phyloP scores from a whole-genome alignment of 1,139 yeast genomes.

The Magnusiomyces tetraspermus region DNA sequence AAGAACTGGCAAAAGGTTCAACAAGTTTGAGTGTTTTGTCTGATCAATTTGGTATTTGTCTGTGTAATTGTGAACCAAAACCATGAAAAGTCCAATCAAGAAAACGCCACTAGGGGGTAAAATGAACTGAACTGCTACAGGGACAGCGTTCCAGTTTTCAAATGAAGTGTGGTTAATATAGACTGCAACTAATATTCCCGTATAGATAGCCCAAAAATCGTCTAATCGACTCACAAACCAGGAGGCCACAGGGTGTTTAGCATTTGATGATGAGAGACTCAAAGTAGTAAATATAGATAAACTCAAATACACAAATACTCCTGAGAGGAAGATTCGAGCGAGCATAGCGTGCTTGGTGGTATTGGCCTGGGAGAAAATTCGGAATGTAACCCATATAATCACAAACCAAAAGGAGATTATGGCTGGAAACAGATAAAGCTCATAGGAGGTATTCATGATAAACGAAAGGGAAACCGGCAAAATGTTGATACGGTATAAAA shows the following conservation, averaged over 20 bases:
- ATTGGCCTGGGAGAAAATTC: slow-evolving; percentile 16
- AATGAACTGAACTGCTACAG: background rate
- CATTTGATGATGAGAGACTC: slow-evolving; percentile 17
- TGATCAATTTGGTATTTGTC: slow-evolving; percentile 15
- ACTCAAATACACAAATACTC: slow-evolving; percentile 11
- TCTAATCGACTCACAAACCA: slow-evolving; percentile 21
- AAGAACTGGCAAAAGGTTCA: slow-evolving; percentile 19
- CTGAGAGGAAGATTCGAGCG: slow-evolving; percentile 17
- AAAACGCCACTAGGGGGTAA: slow-evolving; percentile 6
- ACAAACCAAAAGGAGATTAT: slow-evolving; percentile 23
- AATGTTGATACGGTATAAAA: slow-evolving; percentile 20
- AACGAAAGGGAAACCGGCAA: slow-evolving; percentile 21
- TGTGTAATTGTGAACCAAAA: background rate
- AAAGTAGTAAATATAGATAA: slow-evolving; percentile 17
- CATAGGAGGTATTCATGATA: slow-evolving; percentile 21
- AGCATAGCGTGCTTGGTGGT: slow-evolving; percentile 14
- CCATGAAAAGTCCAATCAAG: slow-evolving; percentile 9
- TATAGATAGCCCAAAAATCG: slow-evolving; percentile 20
- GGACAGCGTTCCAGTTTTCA: slow-evolving; percentile 7
- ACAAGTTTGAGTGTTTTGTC: slow-evolving; percentile 17
- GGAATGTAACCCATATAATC: slow-evolving; percentile 19
- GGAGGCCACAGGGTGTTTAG: slow-evolving; percentile 17
- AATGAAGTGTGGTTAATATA: slow-evolving; percentile 13
- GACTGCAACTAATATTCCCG: slow-evolving; percentile 22
- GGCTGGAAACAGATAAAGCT: slow-evolving; percentile 23